These are phyloP conservation scores for Blastocladiella britannica DNA, from an alignment of 192 early-diverging fungal species.

Conservation along the genomic window DNA sequence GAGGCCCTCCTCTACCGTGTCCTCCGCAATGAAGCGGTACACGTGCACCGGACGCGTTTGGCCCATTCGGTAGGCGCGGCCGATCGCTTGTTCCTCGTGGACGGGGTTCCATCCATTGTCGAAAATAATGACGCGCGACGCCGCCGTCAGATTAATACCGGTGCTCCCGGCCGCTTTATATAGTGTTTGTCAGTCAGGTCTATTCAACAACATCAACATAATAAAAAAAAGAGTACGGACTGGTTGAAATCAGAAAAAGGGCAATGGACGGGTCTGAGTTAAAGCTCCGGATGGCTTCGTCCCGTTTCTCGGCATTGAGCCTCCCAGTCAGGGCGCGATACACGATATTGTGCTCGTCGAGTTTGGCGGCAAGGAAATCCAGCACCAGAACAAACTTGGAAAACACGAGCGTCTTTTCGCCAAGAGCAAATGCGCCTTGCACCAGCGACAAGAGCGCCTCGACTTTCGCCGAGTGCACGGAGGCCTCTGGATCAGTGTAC, in stretches of 20 bases:
- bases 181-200: no score
- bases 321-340: neutral
- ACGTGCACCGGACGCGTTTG: slow-evolving; percentile 3
- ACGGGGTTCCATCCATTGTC: slow-evolving; percentile 6
- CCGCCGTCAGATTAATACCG: slow-evolving; percentile 7
- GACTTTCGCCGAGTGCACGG: neutral
- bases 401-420: neutral
- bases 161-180: slow-evolving; percentile 7
- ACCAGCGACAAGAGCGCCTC: neutral
- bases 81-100: slow-evolving; percentile 1
- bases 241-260: neutral
- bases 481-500: neutral
- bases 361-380: neutral
- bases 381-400: neutral
- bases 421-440: neutral
- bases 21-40: slow-evolving; percentile 4
- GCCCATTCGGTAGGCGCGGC: slow-evolving; percentile 2
- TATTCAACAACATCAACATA: no score
- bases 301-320: neutral
- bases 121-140: slow-evolving; percentile 6
- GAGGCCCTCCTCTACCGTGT: slow-evolving; percentile 2
- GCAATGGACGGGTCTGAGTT: neutral
- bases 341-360: neutral
- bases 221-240: no score
- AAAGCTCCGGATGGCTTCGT: neutral